Conservation (phyloP, 1,284 basidiomycete genomes). For the Entoloma clypeatum region DNA sequence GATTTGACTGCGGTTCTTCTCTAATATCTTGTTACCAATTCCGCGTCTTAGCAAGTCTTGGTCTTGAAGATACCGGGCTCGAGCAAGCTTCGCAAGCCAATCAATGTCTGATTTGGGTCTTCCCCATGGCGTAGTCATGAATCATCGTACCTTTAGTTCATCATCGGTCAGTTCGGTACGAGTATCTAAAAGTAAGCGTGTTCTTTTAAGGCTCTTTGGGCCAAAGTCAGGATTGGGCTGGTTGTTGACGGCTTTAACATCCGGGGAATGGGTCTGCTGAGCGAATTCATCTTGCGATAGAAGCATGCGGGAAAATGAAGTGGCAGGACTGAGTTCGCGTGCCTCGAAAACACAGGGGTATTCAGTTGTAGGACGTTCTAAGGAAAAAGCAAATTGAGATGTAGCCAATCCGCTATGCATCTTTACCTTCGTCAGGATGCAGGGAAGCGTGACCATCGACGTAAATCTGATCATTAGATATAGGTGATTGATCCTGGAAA, state of each 20-base stretch:
- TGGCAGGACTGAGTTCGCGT: conserved; percentile 25
- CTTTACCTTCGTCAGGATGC: no score
- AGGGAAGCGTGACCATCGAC: no score
- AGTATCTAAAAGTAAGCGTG: conserved; percentile 50
- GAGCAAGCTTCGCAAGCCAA: conserved; percentile 44
- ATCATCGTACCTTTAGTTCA: conserved; percentile 75
- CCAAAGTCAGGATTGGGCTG: conserved; percentile 11
- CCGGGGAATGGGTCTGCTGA: conserved; percentile 17
- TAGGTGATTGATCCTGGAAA: no score
- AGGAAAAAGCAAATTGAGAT: no score
- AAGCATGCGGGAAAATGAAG: conserved; percentile 36
- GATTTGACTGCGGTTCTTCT: conserved; percentile 51
- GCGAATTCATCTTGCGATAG: conserved; percentile 38
- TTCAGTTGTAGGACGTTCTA: no score
- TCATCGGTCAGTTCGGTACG: conserved; percentile 76
- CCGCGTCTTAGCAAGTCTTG: conserved; percentile 54
- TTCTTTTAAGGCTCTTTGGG: conserved; percentile 31
- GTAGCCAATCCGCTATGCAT: no score
- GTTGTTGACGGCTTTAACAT: conserved; percentile 30
- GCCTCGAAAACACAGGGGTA: conserved; percentile 11
- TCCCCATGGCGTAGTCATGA: no score
- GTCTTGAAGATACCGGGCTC: conserved; percentile 60
- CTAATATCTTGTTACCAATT: conserved; percentile 47
- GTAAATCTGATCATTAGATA: no score
- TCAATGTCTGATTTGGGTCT: conserved; percentile 7